These are phyloP conservation scores for Eudorina sp. DNA, from an alignment of 139 green algal species.

Conservation along the genomic window DNA sequence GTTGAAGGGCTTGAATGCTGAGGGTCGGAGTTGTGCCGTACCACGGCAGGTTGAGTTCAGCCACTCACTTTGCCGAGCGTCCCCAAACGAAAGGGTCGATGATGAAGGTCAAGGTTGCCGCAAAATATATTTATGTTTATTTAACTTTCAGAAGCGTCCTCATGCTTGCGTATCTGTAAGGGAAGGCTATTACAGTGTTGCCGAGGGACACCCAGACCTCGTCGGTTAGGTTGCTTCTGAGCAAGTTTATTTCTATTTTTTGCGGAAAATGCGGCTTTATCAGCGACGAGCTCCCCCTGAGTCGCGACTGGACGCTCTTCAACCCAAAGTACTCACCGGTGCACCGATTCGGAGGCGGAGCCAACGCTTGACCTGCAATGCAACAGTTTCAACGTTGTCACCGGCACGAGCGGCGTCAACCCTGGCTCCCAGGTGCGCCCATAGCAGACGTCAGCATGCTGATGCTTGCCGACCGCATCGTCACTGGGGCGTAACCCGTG, in stretches of 20 bases:
- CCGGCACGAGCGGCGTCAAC: background rate
- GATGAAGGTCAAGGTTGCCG: too few relatives aligned
- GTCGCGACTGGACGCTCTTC: background rate
- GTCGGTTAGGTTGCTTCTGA: too few relatives aligned
- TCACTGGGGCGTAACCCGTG: background rate
- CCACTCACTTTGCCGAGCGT: conserved; percentile 13
- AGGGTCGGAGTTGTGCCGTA: too few relatives aligned
- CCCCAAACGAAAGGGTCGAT: too few relatives aligned
- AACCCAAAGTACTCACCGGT: background rate
- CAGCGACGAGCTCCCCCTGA: background rate
- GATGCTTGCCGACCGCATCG: background rate
- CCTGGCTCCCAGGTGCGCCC: conserved; percentile 15
- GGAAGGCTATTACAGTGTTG: too few relatives aligned
- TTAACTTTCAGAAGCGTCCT: too few relatives aligned
- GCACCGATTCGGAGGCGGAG: background rate
- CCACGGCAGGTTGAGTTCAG: background rate
- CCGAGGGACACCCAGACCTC: too few relatives aligned
- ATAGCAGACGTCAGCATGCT: background rate
- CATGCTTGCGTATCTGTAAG: too few relatives aligned
- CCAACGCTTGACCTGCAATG: background rate
- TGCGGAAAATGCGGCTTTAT: conserved; percentile 15
- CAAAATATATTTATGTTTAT: too few relatives aligned
- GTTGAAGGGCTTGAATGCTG: too few relatives aligned
- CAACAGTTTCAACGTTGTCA: conserved; percentile 12
- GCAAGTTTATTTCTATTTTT: too few relatives aligned